Base-by-base conservation (phyloP, 2,329 filamentous ascomycete species). In the Penicillium sp. region DNA sequence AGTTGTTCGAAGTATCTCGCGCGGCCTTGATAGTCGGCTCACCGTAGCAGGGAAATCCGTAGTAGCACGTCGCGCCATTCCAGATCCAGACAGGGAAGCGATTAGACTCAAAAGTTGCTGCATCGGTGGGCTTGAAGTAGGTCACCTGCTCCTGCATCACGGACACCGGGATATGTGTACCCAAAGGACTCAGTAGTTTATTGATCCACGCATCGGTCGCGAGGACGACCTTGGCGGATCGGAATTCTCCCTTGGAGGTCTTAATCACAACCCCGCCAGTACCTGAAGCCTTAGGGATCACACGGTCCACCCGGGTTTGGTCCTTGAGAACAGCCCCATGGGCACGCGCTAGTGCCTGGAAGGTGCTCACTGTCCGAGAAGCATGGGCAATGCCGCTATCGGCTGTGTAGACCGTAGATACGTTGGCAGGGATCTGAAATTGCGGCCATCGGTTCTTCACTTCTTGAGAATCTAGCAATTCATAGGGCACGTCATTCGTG, bases 11-110 rank as follows among this genome's bases (percentile, higher is more conserved):
- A 11, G 25, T 38, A 56, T 72, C 71, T 4, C 64, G 68, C 11
- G 58, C 70, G 3, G 65, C 69, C 48, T 73, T 72, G 63, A 73
- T 71, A 6, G 69, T 70, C 6, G 71, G 70, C 57, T 73, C 71
- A 14, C 71, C 70, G 48, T 67, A 71, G 37, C 40, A 57, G 8
- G 68, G 70, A 26, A 73, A 71, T 8, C 70, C 70, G 43, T 73
- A 73, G 58, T 62, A 73, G 19, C 58, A 66, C 8, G 49, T 62
- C 5, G 61, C 53, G 6, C 67, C 68, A 13, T 57, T 52, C 66
- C 65, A 71, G 22, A 72, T 73, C 70, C 70, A 72, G 7, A 72
- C 68, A 2, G 70, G 71, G 43, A 71, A 71, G 1, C 49, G 59
- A 4, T 58, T 45, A 1, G 65, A 43, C 2, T 69, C 57, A 38